Evolutionary conservation across 2,329 filamentous ascomycete genomes (phyloP).

Genomic region (Diplodia intermedia): DNA sequence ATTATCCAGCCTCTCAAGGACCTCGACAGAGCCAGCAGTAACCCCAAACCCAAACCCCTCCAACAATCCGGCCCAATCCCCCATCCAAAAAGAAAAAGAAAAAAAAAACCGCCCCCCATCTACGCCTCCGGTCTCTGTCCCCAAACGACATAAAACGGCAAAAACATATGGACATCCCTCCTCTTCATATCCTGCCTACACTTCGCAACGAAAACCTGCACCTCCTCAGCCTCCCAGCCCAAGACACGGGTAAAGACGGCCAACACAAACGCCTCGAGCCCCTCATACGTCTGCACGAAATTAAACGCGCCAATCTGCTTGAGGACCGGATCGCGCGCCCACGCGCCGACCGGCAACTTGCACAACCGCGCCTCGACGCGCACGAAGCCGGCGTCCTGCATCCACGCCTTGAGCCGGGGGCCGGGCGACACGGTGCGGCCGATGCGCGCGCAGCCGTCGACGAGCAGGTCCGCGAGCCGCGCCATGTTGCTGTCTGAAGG

Average conservation of each 20-base stretch:
- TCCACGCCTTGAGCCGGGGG: constrained; percentile 47
- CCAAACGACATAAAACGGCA: constrained; percentile 1
- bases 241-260: constrained; percentile 51
- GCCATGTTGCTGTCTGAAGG: constrained; percentile 26
- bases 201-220: constrained; percentile 48
- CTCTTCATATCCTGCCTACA: constrained; percentile 38
- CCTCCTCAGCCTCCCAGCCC: constrained; percentile 52
- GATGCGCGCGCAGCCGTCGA: constrained; percentile 23
- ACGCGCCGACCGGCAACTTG: constrained; percentile 37
- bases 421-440: constrained; percentile 51
- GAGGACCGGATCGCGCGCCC: constrained; percentile 35
- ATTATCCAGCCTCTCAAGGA: no score
- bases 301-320: constrained; percentile 39
- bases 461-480: constrained; percentile 12
- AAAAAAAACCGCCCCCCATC: no score
- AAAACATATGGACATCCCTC: constrained; percentile 9
- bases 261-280: constrained; percentile 52
- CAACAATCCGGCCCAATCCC: no score
- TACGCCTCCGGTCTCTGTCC: not conserved
- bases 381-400: constrained; percentile 53
- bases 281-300: constrained; percentile 50
- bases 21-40: no score
- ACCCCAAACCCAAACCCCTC: no score
- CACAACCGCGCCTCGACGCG: constrained; percentile 43
- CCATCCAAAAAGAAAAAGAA: no score